Conservation (phyloP, 2,329 filamentous ascomycete species). For the Setomelanomma holmii region DNA sequence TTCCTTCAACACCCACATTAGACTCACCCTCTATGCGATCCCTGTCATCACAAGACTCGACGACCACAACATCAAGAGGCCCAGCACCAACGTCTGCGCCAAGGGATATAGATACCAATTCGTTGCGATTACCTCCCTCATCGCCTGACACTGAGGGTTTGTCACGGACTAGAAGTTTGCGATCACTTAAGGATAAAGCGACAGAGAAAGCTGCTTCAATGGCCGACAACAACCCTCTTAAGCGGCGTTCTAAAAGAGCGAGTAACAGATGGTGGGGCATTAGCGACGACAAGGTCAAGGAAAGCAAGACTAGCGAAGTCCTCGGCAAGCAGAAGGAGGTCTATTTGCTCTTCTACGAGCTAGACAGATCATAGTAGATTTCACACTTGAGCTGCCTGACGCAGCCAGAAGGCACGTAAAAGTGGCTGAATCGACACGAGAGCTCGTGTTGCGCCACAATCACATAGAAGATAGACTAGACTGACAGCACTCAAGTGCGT, state of each 20-base stretch:
- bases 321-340: constrained; percentile 94
- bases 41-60: constrained; percentile 44
- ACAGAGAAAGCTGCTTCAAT: constrained; percentile 48
- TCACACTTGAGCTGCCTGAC: not conserved
- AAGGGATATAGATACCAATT: constrained; percentile 33
- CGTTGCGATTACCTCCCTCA: constrained; percentile 21
- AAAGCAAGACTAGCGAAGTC: constrained; percentile 90
- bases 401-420: too few relatives aligned
- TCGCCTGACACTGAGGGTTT: constrained; percentile 26
- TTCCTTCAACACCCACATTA: constrained; percentile 29
- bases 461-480: constrained; percentile 1
- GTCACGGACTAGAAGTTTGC: constrained; percentile 33
- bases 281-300: constrained; percentile 95
- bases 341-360: constrained; percentile 94
- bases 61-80: constrained; percentile 25
- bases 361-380: constrained; percentile 59
- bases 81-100: constrained; percentile 42
- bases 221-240: constrained; percentile 53
- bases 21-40: constrained; percentile 43
- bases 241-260: constrained; percentile 64
- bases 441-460: too few relatives aligned
- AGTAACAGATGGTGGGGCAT: constrained; percentile 95
- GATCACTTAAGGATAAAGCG: constrained; percentile 44
- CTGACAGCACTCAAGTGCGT: not conserved
- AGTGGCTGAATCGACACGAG: too few relatives aligned